Base-by-base conservation (phyloP, 2,329 filamentous ascomycete species). In the Neopestalotiopsis clavispora region DNA sequence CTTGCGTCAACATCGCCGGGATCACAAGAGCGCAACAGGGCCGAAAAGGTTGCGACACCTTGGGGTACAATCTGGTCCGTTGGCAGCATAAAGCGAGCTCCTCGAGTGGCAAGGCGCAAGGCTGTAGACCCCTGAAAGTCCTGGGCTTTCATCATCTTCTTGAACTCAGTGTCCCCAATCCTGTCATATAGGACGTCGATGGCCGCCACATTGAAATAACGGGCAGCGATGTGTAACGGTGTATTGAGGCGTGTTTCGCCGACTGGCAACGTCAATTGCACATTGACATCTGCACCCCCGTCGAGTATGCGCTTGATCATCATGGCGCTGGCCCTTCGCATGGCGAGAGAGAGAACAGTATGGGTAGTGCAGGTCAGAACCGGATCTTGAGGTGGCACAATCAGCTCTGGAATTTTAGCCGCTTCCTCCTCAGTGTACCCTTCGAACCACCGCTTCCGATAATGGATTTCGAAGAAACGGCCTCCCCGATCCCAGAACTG, bases 281-380 rank as follows among this genome's bases (percentile, higher is more conserved):
- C 6, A 58, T 58, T 17, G 20, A 20, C 28, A 58, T 58, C 56
- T 58, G 56, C 56, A 58, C 56, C 56, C 4, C 56, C 56, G 23
- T 58, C 56, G 23, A 58, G 56, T 14, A 58, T 17, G 20, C 56
- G 56, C 56, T 58, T 12, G n/a, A 58, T 58, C 56, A 30, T 58
- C 56, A 20, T 30, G 2, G 56, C 56, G 56, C 56, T 30, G 56
- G 56, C 20, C 56, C 56, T 58, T 23, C 56, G 56, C 4, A 58
- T 58, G 56, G 56, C 56, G 17, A 58, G 56, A 58, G 56, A 58
- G n/a, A 58, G 56, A 58, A 58, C 56, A 58, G 56, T 58, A 20
- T 58, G 17, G 2, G 56, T 58, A 6, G 23, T 14, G 56, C 56
- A 58, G 20, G 20, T 30, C 3, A 58, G 12, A 30, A 28, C 20